Evolutionary conservation across 2,329 filamentous ascomycete genomes (phyloP).

Genomic region (Calonectria naviculata): DNA sequence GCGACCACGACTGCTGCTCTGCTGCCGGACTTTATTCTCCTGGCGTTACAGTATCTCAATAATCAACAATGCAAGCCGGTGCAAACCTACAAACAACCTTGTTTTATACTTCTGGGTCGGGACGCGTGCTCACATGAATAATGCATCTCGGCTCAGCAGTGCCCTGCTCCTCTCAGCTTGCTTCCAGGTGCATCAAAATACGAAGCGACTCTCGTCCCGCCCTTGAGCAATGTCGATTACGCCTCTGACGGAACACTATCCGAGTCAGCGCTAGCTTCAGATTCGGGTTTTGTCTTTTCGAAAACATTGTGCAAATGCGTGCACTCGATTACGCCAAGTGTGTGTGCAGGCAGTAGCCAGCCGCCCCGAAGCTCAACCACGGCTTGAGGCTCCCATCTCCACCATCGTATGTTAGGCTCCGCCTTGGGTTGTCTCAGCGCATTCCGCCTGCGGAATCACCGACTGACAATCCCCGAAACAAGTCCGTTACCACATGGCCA

Average conservation of each 20-base stretch:
- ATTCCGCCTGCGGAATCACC: conserved; percentile 26
- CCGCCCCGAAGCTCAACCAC: background rate
- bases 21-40: background rate
- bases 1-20: background rate
- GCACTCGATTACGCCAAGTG: conserved; percentile 5
- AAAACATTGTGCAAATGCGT: conserved; percentile 13
- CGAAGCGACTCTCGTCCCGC: background rate
- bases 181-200: background rate
- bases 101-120: background rate
- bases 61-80: background rate
- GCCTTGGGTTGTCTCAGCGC: conserved; percentile 24
- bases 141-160: background rate
- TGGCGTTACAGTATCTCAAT: background rate
- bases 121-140: background rate
- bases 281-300: background rate
- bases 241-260: background rate
- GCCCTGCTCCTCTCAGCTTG: background rate
- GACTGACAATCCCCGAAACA: conserved; percentile 25
- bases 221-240: conserved; percentile 1
- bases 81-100: conserved; percentile 1
- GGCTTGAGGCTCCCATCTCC: conserved; percentile 12
- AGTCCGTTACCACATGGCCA: conserved; percentile 18
- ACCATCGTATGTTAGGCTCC: conserved; percentile 30
- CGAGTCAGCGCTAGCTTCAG: conserved; percentile 1
- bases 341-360: background rate